Evolutionary conservation across 805 yeast species (phyloP).

Genomic region (Myxozyma udenii): DNA sequence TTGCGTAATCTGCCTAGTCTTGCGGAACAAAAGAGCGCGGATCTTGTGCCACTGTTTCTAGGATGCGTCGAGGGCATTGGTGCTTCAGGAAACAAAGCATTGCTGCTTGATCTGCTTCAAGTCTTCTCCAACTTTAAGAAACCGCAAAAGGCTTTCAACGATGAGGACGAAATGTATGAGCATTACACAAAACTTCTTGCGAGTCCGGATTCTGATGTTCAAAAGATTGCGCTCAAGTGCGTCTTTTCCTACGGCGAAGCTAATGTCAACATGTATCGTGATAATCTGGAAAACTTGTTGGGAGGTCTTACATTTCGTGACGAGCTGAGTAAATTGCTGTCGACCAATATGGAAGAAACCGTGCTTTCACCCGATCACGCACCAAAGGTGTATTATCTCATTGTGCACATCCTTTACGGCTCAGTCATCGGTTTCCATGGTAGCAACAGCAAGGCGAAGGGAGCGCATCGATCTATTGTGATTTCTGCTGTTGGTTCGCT

Average conservation of each 20-base stretch:
- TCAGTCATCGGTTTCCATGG: slow-evolving; percentile 46
- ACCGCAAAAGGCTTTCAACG: slow-evolving; percentile 52
- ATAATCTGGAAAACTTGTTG: slow-evolving; percentile 65
- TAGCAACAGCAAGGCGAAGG: slow-evolving; percentile 61
- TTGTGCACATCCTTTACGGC: slow-evolving; percentile 79
- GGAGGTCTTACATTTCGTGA: slow-evolving; percentile 85
- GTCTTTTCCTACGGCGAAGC: slow-evolving; percentile 62
- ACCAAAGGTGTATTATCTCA: slow-evolving; percentile 60
- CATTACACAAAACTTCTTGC: slow-evolving; percentile 57
- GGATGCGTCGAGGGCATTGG: slow-evolving; percentile 30
- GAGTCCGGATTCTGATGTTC: slow-evolving; percentile 59
- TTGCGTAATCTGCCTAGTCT: slow-evolving; percentile 58
- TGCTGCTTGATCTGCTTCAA: slow-evolving; percentile 47
- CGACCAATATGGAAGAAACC: slow-evolving; percentile 48
- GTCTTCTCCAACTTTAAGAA: slow-evolving; percentile 64
- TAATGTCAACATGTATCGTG: slow-evolving; percentile 63
- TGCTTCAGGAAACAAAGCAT: slow-evolving; percentile 1
- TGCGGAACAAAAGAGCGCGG: slow-evolving; percentile 62
- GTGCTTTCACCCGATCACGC: slow-evolving; percentile 60
- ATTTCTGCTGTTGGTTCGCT: slow-evolving; percentile 61
- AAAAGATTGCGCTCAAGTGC: slow-evolving; percentile 68
- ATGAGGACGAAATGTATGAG: slow-evolving; percentile 50
- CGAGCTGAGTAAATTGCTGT: slow-evolving; percentile 66
- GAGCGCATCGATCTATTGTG: slow-evolving; percentile 69
- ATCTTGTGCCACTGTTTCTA: slow-evolving; percentile 58